Conservation (phyloP, 805 yeast genomes). For the Wickerhamiella hasegawae region DNA sequence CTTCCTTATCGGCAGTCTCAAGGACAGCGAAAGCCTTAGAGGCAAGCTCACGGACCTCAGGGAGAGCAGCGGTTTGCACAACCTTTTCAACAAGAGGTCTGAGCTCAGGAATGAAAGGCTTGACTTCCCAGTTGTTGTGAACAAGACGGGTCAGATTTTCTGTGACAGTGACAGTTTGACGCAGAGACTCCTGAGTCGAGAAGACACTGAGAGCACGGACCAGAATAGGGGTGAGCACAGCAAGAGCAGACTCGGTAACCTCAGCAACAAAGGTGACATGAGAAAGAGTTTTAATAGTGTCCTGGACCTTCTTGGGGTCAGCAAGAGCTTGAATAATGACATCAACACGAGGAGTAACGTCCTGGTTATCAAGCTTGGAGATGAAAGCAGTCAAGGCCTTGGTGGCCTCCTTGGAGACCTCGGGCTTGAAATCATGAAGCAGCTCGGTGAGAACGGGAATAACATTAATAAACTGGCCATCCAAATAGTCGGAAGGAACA, state of each 20-base stretch:
- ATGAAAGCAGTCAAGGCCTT: conserved; percentile 56
- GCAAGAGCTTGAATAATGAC: conserved; percentile 77
- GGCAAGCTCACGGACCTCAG: conserved; percentile 92
- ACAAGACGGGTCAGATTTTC: conserved; percentile 93
- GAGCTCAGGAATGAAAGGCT: conserved; percentile 66
- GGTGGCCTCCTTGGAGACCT: conserved; percentile 73
- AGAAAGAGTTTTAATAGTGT: conserved; percentile 73
- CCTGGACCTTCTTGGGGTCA: conserved; percentile 77
- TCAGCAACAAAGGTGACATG: conserved; percentile 96
- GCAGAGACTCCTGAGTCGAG: conserved; percentile 86
- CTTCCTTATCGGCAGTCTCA: conserved; percentile 65
- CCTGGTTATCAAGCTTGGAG: conserved; percentile 78
- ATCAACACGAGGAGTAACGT: conserved; percentile 72
- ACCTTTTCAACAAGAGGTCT: conserved; percentile 88
- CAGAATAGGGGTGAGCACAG: conserved; percentile 81
- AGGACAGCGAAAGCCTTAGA: conserved; percentile 70
- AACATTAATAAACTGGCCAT: conserved; percentile 57
- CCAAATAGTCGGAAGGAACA: conserved; percentile 73
- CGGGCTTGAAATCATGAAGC: conserved; percentile 94
- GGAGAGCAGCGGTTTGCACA: conserved; percentile 76
- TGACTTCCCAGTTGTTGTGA: conserved; percentile 84
- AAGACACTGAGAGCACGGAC: conserved; percentile 76
- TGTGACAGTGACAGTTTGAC: conserved; percentile 91
- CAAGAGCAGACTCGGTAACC: conserved; percentile 89
- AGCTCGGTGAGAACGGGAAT: conserved; percentile 65